phyloP scores from a whole-genome alignment of 805 yeast genomes.

The Candida glaebosa region DNA sequence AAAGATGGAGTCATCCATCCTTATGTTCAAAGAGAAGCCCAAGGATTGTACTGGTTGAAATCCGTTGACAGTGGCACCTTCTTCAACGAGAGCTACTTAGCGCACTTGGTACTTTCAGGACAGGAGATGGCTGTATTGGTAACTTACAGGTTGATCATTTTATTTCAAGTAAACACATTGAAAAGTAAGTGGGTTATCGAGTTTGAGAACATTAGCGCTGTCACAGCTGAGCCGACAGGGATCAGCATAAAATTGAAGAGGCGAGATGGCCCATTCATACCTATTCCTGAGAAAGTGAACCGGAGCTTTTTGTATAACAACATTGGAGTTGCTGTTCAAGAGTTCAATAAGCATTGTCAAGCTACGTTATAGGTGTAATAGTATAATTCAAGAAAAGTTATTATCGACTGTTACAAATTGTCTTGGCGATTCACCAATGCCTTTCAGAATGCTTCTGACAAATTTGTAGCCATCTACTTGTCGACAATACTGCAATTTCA shows the following conservation, averaged over 20 bases:
- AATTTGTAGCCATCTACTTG: constrained; percentile 47
- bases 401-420: constrained; percentile 3
- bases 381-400: background rate
- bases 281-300: constrained; percentile 65
- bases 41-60: constrained; percentile 92
- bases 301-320: constrained; percentile 64
- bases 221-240: constrained; percentile 78
- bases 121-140: constrained; percentile 74
- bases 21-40: constrained; percentile 77
- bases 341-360: constrained; percentile 69
- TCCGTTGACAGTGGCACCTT: constrained; percentile 76
- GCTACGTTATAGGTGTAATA: constrained; percentile 25
- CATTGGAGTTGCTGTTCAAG: constrained; percentile 77
- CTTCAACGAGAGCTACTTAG: constrained; percentile 70
- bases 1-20: constrained; percentile 72
- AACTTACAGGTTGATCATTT: constrained; percentile 64
- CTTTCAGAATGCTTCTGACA: constrained; percentile 38
- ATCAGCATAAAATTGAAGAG: constrained; percentile 61
- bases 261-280: constrained; percentile 60
- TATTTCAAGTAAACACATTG: constrained; percentile 60
- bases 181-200: constrained; percentile 68
- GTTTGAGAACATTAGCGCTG: constrained; percentile 63
- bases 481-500: constrained; percentile 56
- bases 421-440: constrained; percentile 36
- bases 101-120: constrained; percentile 81